A percentile compares a stretch with the other conserved stretches of the same genome.
phyloP scores from a whole-genome alignment of 192 early-diverging fungal species.

The Chytriomyces sp. region DNA sequence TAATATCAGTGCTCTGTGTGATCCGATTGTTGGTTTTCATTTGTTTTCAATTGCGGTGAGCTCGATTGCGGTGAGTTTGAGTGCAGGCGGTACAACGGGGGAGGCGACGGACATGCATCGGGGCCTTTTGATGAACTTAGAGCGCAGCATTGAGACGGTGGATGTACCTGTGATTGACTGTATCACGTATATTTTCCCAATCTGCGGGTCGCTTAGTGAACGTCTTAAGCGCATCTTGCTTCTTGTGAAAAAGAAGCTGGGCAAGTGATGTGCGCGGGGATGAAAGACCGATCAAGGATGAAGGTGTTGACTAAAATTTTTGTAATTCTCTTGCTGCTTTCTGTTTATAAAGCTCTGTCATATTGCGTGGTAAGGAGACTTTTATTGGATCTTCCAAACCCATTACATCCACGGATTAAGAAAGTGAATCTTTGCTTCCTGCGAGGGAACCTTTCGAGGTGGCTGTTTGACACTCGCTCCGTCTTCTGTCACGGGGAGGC shows the following conservation, averaged over 20 bases:
- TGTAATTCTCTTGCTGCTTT: too few relatives aligned
- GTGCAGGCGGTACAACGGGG: not conserved
- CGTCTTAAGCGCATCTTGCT: constrained; percentile 7
- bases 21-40: constrained; percentile 18
- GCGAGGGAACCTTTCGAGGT: too few relatives aligned
- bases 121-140: not conserved
- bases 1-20: not conserved
- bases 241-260: not conserved
- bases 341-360: too few relatives aligned
- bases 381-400: too few relatives aligned
- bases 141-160: not conserved
- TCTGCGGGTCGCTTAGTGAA: constrained; percentile 5
- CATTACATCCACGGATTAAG: too few relatives aligned
- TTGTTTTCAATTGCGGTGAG: constrained; percentile 24
- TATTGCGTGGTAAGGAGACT: too few relatives aligned
- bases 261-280: not conserved
- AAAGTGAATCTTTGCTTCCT: too few relatives aligned
- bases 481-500: too few relatives aligned
- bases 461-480: too few relatives aligned
- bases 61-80: constrained; percentile 12
- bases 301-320: too few relatives aligned
- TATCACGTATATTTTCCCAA: constrained; percentile 21
- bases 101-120: not conserved
- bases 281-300: too few relatives aligned
- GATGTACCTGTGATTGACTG: constrained; percentile 16